Conservation (phyloP, 2,329 filamentous ascomycete species). For the Biscogniauxia marginata region DNA sequence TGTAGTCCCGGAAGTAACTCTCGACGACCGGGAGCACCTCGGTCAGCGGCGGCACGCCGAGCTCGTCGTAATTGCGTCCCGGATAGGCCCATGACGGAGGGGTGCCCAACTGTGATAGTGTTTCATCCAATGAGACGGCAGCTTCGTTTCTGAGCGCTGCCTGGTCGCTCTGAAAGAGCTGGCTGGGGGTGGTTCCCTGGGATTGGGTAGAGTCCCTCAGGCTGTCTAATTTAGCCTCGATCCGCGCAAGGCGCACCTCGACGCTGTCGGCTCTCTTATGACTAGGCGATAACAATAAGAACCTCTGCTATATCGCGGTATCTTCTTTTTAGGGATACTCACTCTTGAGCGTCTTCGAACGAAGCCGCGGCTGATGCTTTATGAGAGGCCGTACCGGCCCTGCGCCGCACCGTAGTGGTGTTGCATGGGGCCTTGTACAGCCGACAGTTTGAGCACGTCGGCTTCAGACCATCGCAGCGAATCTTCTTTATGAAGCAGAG, state of each 20-base stretch:
- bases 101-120: background rate
- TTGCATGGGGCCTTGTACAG: constrained; percentile 42
- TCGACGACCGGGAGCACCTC: constrained; percentile 37
- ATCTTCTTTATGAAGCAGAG: constrained; percentile 47
- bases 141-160: background rate
- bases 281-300: constrained; percentile 2
- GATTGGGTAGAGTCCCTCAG: constrained; percentile 9
- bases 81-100: background rate
- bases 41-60: constrained; percentile 30
- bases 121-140: background rate
- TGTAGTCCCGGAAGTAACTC: constrained; percentile 38
- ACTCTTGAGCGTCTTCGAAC: background rate
- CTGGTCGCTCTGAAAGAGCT: background rate
- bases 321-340: background rate
- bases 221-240: constrained; percentile 28
- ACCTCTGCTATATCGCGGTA: background rate
- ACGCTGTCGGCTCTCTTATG: constrained; percentile 9
- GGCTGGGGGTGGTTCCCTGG: background rate
- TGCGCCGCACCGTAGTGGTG: constrained; percentile 31
- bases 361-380: constrained; percentile 7
- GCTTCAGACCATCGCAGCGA: constrained; percentile 45
- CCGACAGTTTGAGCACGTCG: constrained; percentile 43
- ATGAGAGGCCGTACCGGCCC: constrained; percentile 9
- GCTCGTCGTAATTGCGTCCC: background rate
- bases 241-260: constrained; percentile 27